Percentiles rank a stretch among this genome's conserved stretches.
Conservation (phyloP, 805 yeast species). For the Candida insectalens region DNA sequence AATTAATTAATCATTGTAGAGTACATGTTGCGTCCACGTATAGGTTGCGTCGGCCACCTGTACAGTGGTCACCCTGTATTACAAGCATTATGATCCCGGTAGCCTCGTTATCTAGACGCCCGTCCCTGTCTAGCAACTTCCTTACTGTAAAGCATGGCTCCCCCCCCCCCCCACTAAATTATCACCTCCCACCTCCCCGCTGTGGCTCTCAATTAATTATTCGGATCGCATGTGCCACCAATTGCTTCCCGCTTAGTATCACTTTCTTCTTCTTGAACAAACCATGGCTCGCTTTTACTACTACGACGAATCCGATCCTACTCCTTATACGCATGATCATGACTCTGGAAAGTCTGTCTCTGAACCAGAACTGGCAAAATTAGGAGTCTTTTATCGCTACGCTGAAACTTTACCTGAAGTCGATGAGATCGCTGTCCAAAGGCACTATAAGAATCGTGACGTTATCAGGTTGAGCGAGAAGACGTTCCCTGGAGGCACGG, state of each 20-base stretch:
- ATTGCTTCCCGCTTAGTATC: too few species aligned
- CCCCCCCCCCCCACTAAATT: too few species aligned
- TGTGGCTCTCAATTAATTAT: too few species aligned
- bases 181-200: too few species aligned
- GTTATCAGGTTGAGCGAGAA: constrained; percentile 48
- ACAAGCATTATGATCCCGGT: too few species aligned
- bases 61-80: too few species aligned
- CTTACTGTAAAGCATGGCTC: too few species aligned
- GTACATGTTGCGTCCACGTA: too few species aligned
- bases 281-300: constrained; percentile 31
- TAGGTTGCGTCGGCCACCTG: too few species aligned
- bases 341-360: constrained; percentile 56
- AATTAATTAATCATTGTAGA: not conserved
- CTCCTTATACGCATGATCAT: constrained; percentile 61
- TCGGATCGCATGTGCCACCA: too few species aligned
- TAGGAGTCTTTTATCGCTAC: constrained; percentile 64
- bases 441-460: constrained; percentile 78
- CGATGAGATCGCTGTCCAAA: constrained; percentile 53
- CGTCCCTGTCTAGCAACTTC: too few species aligned
- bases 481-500: constrained; percentile 53
- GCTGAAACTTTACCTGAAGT: constrained; percentile 45
- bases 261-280: not conserved
- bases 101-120: too few species aligned
- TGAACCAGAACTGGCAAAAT: constrained; percentile 34
- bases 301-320: constrained; percentile 51